These are phyloP conservation scores for Nakaseomyces uthaithaninus DNA, from an alignment of 1,139 yeast species.

Conservation along the genomic window DNA sequence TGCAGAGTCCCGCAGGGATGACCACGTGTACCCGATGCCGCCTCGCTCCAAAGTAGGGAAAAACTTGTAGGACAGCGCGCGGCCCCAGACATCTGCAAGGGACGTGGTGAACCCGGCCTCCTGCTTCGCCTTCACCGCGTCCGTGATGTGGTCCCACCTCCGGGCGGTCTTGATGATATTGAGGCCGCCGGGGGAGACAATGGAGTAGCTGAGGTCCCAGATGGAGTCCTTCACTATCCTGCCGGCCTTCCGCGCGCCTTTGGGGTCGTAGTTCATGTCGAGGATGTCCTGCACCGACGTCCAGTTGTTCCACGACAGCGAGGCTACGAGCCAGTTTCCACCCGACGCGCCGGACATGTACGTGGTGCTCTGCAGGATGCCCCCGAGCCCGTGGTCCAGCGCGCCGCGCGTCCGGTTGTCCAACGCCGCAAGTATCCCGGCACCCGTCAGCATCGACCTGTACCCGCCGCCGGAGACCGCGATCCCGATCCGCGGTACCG, in stretches of 20 bases:
- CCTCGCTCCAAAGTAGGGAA: conserved; percentile 45
- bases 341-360: conserved; percentile 79
- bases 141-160: conserved; percentile 39
- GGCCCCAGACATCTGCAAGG: conserved; percentile 75
- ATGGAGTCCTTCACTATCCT: conserved; percentile 32
- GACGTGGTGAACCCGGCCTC: conserved; percentile 63
- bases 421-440: conserved; percentile 73
- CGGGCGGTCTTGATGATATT: conserved; percentile 48
- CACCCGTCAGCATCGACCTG: conserved; percentile 86
- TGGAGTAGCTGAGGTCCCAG: conserved; percentile 58
- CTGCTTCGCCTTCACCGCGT: conserved; percentile 39
- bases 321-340: conserved; percentile 78
- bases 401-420: conserved; percentile 64
- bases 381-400: conserved; percentile 61
- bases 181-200: conserved; percentile 59
- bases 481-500: conserved; percentile 43
- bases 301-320: conserved; percentile 69
- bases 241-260: conserved; percentile 2
- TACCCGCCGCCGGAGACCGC: conserved; percentile 92
- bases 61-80: conserved; percentile 63
- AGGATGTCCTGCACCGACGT: conserved; percentile 55
- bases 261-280: conserved; percentile 34
- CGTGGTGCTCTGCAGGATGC: conserved; percentile 63
- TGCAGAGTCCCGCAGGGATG: conserved; percentile 37
- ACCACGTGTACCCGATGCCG: conserved; percentile 58